Conservation (phyloP, 2,329 filamentous ascomycete species). For the Sporothrix variecibatus region DNA sequence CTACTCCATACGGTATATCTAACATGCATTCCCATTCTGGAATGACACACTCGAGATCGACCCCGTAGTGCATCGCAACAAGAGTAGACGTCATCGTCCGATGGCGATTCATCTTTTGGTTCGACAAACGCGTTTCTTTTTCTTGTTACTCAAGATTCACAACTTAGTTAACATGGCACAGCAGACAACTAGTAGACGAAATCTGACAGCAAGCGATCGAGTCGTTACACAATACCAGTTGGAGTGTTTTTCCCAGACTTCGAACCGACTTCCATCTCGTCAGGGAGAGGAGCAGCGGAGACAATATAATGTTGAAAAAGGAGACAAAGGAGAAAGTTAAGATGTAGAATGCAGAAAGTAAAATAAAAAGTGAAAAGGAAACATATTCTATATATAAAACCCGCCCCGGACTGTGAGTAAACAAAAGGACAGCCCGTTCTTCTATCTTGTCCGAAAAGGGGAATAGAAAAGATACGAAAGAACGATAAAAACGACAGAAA, state of each 20-base stretch:
- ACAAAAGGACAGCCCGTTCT: not conserved
- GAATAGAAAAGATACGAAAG: not conserved
- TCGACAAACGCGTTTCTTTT: not conserved
- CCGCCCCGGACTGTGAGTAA: not conserved
- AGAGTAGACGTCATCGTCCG: constrained; percentile 1
- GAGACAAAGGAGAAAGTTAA: not conserved
- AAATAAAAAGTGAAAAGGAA: not conserved
- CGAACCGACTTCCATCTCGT: not conserved
- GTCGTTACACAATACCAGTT: not conserved
- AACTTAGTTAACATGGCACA: not conserved
- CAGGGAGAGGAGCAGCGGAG: not conserved
- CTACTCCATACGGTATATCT: not conserved
- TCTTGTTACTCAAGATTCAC: not conserved
- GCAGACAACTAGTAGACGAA: not conserved
- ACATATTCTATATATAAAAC: constrained; percentile 10
- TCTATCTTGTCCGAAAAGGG: constrained; percentile 1
- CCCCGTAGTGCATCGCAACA: not conserved
- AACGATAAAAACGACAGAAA: not conserved
- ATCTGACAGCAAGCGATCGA: not conserved
- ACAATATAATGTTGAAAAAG: not conserved
- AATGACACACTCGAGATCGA: not conserved
- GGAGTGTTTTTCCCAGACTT: not conserved
- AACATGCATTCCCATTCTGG: not conserved
- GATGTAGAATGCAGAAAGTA: not conserved
- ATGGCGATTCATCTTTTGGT: not conserved